Base-by-base conservation (phyloP, 2,329 filamentous ascomycete genomes). In the Beauveria sp. region DNA sequence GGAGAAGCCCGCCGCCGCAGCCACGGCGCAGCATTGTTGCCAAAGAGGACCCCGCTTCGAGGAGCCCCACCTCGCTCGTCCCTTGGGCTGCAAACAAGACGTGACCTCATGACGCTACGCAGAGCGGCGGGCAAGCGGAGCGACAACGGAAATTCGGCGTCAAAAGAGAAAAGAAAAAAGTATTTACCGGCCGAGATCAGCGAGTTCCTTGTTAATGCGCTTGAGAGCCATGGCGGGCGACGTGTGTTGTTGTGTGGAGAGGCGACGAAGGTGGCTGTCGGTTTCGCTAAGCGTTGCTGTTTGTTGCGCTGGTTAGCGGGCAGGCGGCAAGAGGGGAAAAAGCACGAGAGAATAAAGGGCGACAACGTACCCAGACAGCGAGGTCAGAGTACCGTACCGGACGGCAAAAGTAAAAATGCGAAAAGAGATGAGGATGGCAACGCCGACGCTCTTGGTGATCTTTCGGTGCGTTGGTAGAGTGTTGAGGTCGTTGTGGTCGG, bases 131-230 rank as follows among this genome's bases (percentile, higher is more conserved):
- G 71, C 70, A 69, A 63, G 30, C 47, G 67, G 61, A 63, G 63
- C 58, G 65, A 57, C 62, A 58, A 61, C 61, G 64, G 59, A 61
- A 48, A 62, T 57, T 37, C 61, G 62, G 47, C 56, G 43, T 18
- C 62, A 46, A 46, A 55, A 44, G 37, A 58, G 40, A 47, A 56
- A 58, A 64, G 63, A 61, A 48, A 50, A 52, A 18, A 47, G 55
- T 69, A 81, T 82, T 73, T 88, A 93, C 90, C 90, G 89, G 81
- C 90, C 90, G 78, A 94, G 84, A 76, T 94, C 90, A 78, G 89
- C 88, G 76, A 94, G 86, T 80, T 94, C 90, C 87, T 92, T 94
- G 85, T 93, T 93, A 79, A 94, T 94, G 79, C 90, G 87, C 88
- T 94, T 94, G 72, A 94, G 85, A 78, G 90, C 90, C 90, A 94